Evolutionary conservation across 306 rosid species (phyloP), one percentile per base, ranked within the genome.

Genomic region (Trifolium subterraneum): DNA sequence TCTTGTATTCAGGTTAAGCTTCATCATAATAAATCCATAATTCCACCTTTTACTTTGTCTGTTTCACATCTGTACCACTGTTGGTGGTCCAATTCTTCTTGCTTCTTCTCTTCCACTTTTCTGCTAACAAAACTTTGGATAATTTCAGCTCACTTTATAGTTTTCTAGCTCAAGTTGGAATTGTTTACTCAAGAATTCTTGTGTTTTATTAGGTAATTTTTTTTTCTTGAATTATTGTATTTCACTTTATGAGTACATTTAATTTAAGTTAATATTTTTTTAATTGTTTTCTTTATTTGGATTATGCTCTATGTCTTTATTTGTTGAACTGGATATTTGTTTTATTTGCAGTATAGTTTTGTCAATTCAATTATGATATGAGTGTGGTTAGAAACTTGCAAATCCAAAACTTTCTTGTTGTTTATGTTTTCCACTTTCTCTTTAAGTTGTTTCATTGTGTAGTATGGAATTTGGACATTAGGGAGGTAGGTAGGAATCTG

Each of bases 271-370:
- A 27, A 27, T 27, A 27, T 27, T 29, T 22, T 74, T 6, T 48
- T n/a, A n/a, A n/a, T n/a, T n/a, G n/a, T n/a, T n/a, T n/a, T n/a
- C n/a, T n/a, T n/a, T 48, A 1, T 48, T 69, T 10, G 59, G 54
- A 54, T 15, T 61, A 41, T 58, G 79, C 31, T 82, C 22, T 71
- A 15, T 73, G 60, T 66, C 29, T 39, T 59, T 75, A 51, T 79
- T 63, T 47, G 60, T 50, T 80, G 33, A 62, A 58, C 55, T 78
- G 80, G 73, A 48, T 71, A 7, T 77, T 70, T 68, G 23, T 74
- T 33, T 33, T 51, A 54, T 68, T 15, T 72, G 56, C 52, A 25
- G 29, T 60, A 10, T 20, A 45, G 36, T 59, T 75, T 60, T 59
- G 20, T 11, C 65, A 52, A 71, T 72, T 74, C 39, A 25, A 52